phyloP scores from a whole-genome alignment of 345 rosid genomes.

The Camelina laxa region DNA sequence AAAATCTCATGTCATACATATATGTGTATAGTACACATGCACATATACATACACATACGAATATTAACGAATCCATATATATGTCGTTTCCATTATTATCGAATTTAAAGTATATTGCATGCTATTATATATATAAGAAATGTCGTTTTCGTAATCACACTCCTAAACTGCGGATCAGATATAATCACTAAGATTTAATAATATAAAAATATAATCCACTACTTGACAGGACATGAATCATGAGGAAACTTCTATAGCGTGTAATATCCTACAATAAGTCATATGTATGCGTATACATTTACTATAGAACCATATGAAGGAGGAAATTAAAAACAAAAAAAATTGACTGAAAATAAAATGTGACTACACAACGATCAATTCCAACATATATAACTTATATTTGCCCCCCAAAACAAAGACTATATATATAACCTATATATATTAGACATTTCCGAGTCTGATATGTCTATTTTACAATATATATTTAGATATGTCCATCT shows the following conservation, averaged over 20 bases:
- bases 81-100: background rate
- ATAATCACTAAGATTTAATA: constrained; percentile 18
- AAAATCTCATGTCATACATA: constrained; percentile 25
- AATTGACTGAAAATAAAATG: background rate
- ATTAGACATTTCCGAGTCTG: background rate
- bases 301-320: constrained; percentile 19
- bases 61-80: background rate
- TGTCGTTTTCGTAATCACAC: constrained; percentile 35
- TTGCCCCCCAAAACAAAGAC: background rate
- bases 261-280: constrained; percentile 29
- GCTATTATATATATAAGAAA: constrained; percentile 1
- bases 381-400: background rate
- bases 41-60: background rate
- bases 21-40: background rate
- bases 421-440: background rate
- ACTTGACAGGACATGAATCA: constrained; percentile 37
- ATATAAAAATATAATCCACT: background rate
- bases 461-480: background rate
- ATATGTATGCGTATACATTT: constrained; percentile 36
- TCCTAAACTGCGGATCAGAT: constrained; percentile 34
- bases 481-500: background rate
- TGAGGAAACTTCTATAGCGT: constrained; percentile 37
- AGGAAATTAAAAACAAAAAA: background rate
- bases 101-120: constrained; percentile 7
- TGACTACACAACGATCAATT: constrained; percentile 15